phyloP scores from a whole-genome alignment of 192 early-diverging fungal genomes.

The Podila minutissima region DNA sequence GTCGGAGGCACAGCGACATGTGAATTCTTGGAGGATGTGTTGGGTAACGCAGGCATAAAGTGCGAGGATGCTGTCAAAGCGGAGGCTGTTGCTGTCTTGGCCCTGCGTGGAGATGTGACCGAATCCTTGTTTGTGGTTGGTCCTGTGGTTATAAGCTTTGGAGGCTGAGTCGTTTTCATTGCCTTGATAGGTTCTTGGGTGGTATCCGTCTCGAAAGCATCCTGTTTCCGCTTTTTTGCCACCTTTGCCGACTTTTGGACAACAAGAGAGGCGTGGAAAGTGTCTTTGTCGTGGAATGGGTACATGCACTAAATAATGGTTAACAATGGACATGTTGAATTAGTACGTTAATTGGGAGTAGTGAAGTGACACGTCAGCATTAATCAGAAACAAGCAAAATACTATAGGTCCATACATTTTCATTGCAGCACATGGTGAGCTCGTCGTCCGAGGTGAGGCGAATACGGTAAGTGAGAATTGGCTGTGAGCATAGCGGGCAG shows the following conservation, averaged over 20 bases:
- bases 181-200: neutral
- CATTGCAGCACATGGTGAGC: constrained; percentile 28
- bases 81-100: neutral
- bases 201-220: neutral
- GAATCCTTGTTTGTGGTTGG: neutral
- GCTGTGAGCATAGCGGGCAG: constrained; percentile 15
- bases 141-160: neutral
- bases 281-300: constrained; percentile 19
- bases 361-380: too few species aligned
- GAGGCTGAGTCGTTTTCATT: neutral
- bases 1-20: too few species aligned
- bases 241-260: constrained; percentile 4
- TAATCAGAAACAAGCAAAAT: too few species aligned
- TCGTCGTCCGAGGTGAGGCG: constrained; percentile 13
- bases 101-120: neutral
- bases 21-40: too few species aligned
- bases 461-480: constrained; percentile 8
- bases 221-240: constrained; percentile 7
- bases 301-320: constrained; percentile 29
- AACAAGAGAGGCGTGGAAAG: neutral
- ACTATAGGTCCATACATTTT: constrained; percentile 10
- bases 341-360: neutral
- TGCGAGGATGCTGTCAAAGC: neutral
- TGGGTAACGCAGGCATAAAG: too few species aligned
- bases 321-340: neutral